Conservation (phyloP, 129 eudicot genomes). For the Scalesia atractyloides region DNA sequence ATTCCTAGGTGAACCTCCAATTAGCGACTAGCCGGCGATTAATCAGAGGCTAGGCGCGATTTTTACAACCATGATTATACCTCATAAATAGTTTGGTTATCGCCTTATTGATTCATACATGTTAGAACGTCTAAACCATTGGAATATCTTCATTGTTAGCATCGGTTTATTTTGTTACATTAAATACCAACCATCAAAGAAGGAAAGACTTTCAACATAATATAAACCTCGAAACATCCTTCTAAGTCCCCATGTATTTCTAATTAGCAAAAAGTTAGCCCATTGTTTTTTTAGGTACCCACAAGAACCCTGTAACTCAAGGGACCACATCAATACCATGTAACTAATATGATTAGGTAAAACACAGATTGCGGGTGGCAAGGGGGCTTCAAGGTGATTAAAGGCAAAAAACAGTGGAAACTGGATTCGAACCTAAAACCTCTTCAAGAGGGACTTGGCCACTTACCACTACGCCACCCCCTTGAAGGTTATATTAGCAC, state of each 20-base stretch:
- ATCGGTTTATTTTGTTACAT: background rate
- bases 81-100: background rate
- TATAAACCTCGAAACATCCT: background rate
- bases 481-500: background rate
- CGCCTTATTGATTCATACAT: conserved; percentile 1
- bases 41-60: no score
- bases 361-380: no score
- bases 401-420: no score
- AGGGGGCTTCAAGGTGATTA: no score
- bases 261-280: background rate
- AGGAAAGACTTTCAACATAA: background rate
- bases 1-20: no score
- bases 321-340: no score
- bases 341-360: no score
- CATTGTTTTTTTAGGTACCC: background rate
- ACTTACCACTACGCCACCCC: no score
- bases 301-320: no score
- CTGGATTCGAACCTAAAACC: no score
- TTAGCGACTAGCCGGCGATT: no score
- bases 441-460: no score
- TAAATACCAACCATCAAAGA: background rate
- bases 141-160: background rate
- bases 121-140: background rate
- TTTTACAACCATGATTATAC: background rate
- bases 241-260: background rate